Conservation (phyloP, 192 early-diverging fungal genomes). For the Coemansia umbellata region DNA sequence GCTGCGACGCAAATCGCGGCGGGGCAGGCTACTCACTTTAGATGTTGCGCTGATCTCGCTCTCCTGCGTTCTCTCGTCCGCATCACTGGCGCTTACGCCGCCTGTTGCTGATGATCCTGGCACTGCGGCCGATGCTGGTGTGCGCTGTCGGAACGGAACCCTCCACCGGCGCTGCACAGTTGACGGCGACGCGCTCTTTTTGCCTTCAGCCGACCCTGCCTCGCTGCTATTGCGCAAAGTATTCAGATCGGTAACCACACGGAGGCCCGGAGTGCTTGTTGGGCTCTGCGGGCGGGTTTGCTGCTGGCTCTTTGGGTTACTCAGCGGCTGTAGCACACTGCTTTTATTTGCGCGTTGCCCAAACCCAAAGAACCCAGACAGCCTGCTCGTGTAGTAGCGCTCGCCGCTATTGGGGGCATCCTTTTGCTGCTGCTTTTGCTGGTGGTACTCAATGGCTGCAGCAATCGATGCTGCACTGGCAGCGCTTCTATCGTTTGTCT, state of each 20-base stretch:
- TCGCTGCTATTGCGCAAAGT: conserved; percentile 21
- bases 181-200: conserved; percentile 38
- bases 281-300: conserved; percentile 7
- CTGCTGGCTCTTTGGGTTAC: no score
- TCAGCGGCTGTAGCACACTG: neutral
- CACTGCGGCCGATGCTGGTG: neutral
- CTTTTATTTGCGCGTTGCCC: conserved; percentile 15
- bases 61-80: neutral
- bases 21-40: neutral
- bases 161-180: conserved; percentile 35
- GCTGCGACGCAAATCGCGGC: conserved; percentile 18
- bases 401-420: neutral
- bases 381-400: conserved; percentile 19
- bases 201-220: conserved; percentile 16
- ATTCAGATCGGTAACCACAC: conserved; percentile 39
- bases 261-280: conserved; percentile 8
- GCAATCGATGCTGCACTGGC: conserved; percentile 25
- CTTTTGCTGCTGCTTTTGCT: conserved; percentile 32
- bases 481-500: neutral
- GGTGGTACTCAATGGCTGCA: conserved; percentile 47
- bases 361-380: conserved; percentile 50
- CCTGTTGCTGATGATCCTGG: conserved; percentile 8
- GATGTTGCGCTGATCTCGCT: neutral
- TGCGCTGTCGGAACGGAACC: conserved; percentile 34
- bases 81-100: neutral